Conservation (phyloP, 345 rosid genomes). For the Anacardium occidentale region DNA sequence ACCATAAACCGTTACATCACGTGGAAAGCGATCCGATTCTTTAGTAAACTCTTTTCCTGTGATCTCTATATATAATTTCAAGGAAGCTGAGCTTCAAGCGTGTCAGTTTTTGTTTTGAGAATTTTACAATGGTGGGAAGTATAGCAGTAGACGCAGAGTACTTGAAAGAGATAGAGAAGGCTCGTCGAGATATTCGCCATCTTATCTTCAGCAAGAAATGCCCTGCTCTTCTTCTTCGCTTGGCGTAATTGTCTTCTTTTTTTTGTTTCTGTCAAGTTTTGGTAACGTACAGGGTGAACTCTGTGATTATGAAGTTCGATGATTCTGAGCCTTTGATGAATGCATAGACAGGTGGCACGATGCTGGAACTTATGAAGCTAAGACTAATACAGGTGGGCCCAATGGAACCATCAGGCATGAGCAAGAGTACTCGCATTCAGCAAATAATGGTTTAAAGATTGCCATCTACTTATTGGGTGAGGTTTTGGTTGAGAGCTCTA, state of each 20-base stretch:
- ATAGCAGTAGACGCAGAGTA: constrained; percentile 44
- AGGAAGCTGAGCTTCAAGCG: neutral
- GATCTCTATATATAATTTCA: too few species aligned
- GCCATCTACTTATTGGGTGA: constrained; percentile 76
- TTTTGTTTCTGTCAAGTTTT: neutral
- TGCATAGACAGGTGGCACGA: constrained; percentile 64
- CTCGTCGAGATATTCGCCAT: constrained; percentile 74
- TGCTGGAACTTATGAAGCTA: constrained; percentile 87
- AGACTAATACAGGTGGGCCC: constrained; percentile 81
- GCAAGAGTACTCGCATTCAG: constrained; percentile 44
- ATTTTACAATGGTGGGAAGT: constrained; percentile 31
- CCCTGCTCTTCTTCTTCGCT: constrained; percentile 88
- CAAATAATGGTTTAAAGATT: constrained; percentile 59
- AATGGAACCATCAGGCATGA: constrained; percentile 71
- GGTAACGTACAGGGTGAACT: too few species aligned
- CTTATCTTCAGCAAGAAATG: constrained; percentile 64
- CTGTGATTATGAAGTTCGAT: too few species aligned
- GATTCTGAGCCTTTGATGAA: neutral
- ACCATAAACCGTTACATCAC: neutral
- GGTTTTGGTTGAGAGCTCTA: constrained; percentile 4
- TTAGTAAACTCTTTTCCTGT: neutral
- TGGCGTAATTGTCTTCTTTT: constrained; percentile 53
- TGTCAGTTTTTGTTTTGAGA: neutral
- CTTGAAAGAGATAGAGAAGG: constrained; percentile 64
- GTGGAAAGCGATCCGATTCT: neutral